Evolutionary conservation across 768 basidiomycete genomes (phyloP), one percentile per base, ranked within the genome.

Genomic region (Pisolithus tinctorius): DNA sequence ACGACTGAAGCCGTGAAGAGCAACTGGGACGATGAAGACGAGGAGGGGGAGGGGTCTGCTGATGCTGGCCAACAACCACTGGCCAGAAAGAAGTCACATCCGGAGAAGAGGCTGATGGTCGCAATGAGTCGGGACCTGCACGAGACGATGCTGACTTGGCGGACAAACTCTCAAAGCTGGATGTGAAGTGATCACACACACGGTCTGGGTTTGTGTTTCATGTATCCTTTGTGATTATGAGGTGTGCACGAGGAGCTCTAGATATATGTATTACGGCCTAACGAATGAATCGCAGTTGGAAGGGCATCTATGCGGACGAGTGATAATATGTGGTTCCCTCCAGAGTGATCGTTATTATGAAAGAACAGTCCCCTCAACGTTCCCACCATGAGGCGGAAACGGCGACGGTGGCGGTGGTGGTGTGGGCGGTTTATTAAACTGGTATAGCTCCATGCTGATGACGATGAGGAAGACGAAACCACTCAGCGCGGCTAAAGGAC

Each of bases 21-120:
- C 55, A 81, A 75, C 53, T 92, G 88, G 81, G 88, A 89, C 37
- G 86, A 85, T 45, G 85, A 82, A 10, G 83, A 80, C 4, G 74
- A 65, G 6, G 74, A 64, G 36, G 48, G 53, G 46, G 53, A 58
- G 39, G 54, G 58, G 6, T 52, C 61, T 39, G 54, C 63, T 26
- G 50, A 52, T 44, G 54, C 55, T 13, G 34, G 34, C 13, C 34
- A 34, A 5, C 34, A 11, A 14, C 13, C 34, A 13, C 13, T 1
- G 13, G 11, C 13, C 34, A 34, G 13, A 34, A 34, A 34, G 11
- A 13, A 34, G 34, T 34, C 34, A 34, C 11, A 13, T 34, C 34
- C 34, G 34, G 13, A 34, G 34, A 14, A 13, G 34, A 34, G 11
- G 34, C 11, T 5, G 34, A 34, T 55, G 66, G 61, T 55, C 49